A percentile compares a stretch with the other conserved stretches of the same genome.
These are phyloP conservation scores for Macadamia tetraphylla DNA, from an alignment of 164 flowering plant species.

Conservation along the genomic window DNA sequence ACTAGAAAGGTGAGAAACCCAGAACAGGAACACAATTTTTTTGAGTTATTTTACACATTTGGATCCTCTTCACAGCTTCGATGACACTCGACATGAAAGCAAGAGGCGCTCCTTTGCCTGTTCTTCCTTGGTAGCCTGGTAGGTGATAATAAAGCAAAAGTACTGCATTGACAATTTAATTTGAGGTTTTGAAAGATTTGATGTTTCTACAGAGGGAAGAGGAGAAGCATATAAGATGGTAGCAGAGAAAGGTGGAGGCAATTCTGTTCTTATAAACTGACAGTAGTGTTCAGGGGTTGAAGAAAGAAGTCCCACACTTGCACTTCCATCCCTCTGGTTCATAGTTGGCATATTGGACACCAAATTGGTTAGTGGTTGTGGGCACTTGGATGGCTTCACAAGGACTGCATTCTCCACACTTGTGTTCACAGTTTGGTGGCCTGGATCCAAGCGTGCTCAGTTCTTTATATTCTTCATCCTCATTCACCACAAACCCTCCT, in stretches of 20 bases:
- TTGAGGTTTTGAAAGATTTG: background rate
- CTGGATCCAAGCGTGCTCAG: slow-evolving; percentile 47
- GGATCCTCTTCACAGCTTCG: too few relatives aligned
- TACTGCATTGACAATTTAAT: too few relatives aligned
- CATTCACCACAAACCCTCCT: slow-evolving; percentile 7
- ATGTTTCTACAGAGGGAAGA: background rate
- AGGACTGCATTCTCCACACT: slow-evolving; percentile 52
- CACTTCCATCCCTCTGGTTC: slow-evolving; percentile 74
- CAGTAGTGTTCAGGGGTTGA: slow-evolving; percentile 32
- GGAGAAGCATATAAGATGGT: background rate
- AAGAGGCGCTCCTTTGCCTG: too few relatives aligned
- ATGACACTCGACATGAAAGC: too few relatives aligned
- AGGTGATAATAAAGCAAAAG: too few relatives aligned
- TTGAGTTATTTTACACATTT: too few relatives aligned
- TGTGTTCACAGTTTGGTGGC: slow-evolving; percentile 55
- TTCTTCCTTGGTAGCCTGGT: too few relatives aligned
- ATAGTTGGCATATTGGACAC: slow-evolving; percentile 47
- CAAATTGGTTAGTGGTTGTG: slow-evolving; percentile 22
- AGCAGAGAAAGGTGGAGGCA: background rate
- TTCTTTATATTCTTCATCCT: slow-evolving; percentile 17
- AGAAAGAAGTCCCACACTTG: slow-evolving; percentile 51
- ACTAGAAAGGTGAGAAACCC: too few relatives aligned
- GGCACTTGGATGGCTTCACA: slow-evolving; percentile 56
- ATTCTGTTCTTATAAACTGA: background rate
- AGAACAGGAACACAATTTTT: too few relatives aligned